Evolutionary conservation across 345 rosid genomes (phyloP).

Genomic region (Orychophragmus violaceus): DNA sequence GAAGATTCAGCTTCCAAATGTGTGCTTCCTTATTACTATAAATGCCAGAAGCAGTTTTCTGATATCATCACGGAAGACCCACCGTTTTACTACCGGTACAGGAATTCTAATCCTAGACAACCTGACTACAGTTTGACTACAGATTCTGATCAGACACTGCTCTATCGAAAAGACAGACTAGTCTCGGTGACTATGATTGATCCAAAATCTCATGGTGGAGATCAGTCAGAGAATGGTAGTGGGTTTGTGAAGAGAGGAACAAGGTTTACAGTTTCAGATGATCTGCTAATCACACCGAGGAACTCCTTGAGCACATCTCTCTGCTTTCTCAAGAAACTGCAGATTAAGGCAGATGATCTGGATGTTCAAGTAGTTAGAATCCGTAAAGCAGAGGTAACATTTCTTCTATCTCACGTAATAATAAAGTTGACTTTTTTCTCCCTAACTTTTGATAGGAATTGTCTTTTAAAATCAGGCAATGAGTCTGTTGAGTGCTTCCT

Average conservation of each 20-base stretch:
- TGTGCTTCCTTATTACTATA: not conserved
- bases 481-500: conserved; percentile 3
- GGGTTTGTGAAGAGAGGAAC: conserved; percentile 8
- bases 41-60: not conserved
- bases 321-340: not conserved
- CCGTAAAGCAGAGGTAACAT: not conserved
- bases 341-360: not conserved
- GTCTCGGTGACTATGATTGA: not conserved
- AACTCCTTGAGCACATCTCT: not conserved
- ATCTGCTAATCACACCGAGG: not conserved
- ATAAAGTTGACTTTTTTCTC: not conserved
- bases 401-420: not conserved
- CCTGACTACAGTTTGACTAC: not conserved
- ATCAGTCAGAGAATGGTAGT: not conserved
- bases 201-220: not conserved
- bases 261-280: conserved; percentile 10
- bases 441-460: not conserved
- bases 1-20: not conserved
- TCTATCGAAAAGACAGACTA: not conserved
- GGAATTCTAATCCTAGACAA: not conserved
- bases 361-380: conserved; percentile 7
- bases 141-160: not conserved
- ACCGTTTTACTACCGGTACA: not conserved
- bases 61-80: not conserved
- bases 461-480: not conserved